These are phyloP conservation scores for Styphnolobium japonicum DNA, from an alignment of 306 rosid species.

Conservation along the genomic window DNA sequence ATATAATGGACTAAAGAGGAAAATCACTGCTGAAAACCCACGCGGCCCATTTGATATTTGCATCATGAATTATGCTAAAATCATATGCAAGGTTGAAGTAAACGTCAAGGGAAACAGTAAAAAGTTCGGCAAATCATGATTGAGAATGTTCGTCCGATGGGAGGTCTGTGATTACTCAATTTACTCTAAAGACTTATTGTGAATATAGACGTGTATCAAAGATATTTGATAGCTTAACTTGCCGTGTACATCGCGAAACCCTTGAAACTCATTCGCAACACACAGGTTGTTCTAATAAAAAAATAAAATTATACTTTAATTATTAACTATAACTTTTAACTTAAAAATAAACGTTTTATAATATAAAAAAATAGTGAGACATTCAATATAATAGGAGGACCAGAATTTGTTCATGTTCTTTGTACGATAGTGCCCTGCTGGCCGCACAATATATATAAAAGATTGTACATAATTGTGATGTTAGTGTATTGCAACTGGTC, in stretches of 20 bases:
- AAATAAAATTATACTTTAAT: too few relatives aligned
- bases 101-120: slow-evolving; percentile 19
- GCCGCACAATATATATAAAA: slow-evolving; percentile 1
- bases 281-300: too few relatives aligned
- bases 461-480: background rate
- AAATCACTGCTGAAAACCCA: background rate
- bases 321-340: too few relatives aligned
- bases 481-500: slow-evolving; percentile 1
- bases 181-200: too few relatives aligned
- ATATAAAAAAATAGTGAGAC: slow-evolving; percentile 11
- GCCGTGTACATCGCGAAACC: too few relatives aligned
- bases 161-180: too few relatives aligned
- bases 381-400: slow-evolving; percentile 4
- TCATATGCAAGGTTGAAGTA: background rate
- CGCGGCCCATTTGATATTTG: background rate
- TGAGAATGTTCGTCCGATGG: too few relatives aligned
- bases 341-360: too few relatives aligned
- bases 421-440: background rate
- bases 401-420: background rate
- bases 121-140: slow-evolving; percentile 9
- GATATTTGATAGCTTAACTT: too few relatives aligned
- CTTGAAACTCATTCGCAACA: too few relatives aligned
- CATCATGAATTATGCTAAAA: slow-evolving; percentile 8
- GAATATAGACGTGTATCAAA: too few relatives aligned
- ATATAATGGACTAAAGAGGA: background rate